Conservation (phyloP, 129 eudicot species). For the Gnaphalium uliginosum region DNA sequence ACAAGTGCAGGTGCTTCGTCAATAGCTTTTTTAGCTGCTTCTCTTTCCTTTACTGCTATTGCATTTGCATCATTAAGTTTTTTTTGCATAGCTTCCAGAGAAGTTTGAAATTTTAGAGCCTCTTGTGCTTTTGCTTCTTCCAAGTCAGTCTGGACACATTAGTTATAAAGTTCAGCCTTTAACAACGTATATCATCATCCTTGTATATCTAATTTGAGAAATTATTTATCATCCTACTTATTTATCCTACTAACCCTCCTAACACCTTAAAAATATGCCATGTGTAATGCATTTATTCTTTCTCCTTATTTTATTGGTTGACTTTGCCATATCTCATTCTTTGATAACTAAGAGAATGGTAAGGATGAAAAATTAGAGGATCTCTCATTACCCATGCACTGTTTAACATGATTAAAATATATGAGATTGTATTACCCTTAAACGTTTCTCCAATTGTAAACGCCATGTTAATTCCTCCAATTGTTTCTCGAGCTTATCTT, state of each 20-base stretch:
- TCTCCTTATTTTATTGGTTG: too few relatives aligned
- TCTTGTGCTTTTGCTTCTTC: constrained; percentile 93
- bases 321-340: too few relatives aligned
- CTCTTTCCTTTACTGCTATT: constrained; percentile 71
- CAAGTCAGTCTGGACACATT: constrained; percentile 70
- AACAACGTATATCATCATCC: constrained; percentile 8
- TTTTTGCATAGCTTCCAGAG: constrained; percentile 62
- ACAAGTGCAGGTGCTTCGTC: constrained; percentile 95
- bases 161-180: constrained; percentile 13
- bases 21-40: constrained; percentile 86
- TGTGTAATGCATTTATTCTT: too few relatives aligned
- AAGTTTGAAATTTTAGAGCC: constrained; percentile 58
- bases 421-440: constrained; percentile 60
- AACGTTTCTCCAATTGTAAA: constrained; percentile 92
- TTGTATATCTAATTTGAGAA: background rate
- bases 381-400: too few relatives aligned
- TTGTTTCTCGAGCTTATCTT: constrained; percentile 96
- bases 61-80: constrained; percentile 81
- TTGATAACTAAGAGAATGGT: too few relatives aligned
- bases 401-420: background rate
- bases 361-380: too few relatives aligned
- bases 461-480: constrained; percentile 99
- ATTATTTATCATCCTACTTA: too few relatives aligned
- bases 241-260: too few relatives aligned
- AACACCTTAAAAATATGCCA: too few relatives aligned